Evolutionary conservation across 768 basidiomycete species (phyloP).

Genomic region (Tricholoma matsutake): DNA sequence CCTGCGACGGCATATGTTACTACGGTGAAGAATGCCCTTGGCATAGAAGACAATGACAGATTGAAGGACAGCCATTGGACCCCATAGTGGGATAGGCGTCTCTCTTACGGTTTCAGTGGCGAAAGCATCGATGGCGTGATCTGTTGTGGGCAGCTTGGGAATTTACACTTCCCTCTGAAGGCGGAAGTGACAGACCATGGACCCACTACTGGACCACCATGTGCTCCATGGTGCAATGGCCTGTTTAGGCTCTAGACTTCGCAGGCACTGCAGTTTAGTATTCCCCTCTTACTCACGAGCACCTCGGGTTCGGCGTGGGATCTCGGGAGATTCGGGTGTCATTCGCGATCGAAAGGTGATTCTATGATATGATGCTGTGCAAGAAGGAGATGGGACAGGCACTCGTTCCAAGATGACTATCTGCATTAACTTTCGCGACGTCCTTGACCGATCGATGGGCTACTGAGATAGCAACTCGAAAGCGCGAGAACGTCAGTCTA

Average conservation of each 20-base stretch:
- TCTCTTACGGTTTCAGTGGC: neutral
- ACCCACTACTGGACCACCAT: slow-evolving; percentile 2
- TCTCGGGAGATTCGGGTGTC: slow-evolving; percentile 14
- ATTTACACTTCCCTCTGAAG: neutral
- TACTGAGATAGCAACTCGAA: neutral
- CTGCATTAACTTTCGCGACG: slow-evolving; percentile 3
- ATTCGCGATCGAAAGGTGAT: slow-evolving; percentile 13
- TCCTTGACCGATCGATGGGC: slow-evolving; percentile 3
- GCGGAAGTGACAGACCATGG: slow-evolving; percentile 6
- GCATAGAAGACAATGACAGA: slow-evolving; percentile 14
- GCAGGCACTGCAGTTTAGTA: slow-evolving; percentile 8
- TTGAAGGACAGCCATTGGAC: slow-evolving; percentile 8
- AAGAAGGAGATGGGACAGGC: slow-evolving; percentile 6
- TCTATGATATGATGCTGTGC: slow-evolving; percentile 18
- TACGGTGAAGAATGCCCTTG: slow-evolving; percentile 20
- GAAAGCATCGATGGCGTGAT: slow-evolving; percentile 14
- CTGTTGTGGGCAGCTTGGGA: slow-evolving; percentile 12
- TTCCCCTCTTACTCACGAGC: slow-evolving; percentile 13
- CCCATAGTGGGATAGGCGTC: neutral
- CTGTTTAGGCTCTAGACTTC: slow-evolving; percentile 12
- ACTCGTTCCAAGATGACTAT: neutral
- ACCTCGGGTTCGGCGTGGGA: slow-evolving; percentile 15
- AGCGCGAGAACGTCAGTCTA: neutral
- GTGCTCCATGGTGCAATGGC: slow-evolving; percentile 12
- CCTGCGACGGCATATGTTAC: slow-evolving; percentile 14